Conservation (phyloP, 2,329 filamentous ascomycete species). For the Neofusicoccum sp. region DNA sequence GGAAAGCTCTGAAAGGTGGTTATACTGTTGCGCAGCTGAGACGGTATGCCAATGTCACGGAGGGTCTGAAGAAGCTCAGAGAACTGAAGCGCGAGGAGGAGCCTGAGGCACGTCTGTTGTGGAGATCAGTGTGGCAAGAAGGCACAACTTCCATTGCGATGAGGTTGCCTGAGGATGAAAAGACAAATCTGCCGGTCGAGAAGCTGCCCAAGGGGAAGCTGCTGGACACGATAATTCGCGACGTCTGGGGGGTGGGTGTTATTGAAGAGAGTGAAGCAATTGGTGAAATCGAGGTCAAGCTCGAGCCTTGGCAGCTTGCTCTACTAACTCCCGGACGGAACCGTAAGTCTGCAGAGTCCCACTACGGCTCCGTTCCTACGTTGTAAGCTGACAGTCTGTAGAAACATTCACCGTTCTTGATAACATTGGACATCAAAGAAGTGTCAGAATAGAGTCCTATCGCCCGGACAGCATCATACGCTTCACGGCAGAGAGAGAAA, state of each 20-base stretch:
- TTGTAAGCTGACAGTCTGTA: not conserved
- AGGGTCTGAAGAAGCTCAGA: not conserved
- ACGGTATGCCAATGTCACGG: slow-evolving; percentile 30
- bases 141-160: not conserved
- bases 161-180: slow-evolving; percentile 1
- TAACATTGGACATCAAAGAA: slow-evolving; percentile 31
- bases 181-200: not conserved
- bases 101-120: not conserved
- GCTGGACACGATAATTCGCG: slow-evolving; percentile 38
- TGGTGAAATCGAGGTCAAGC: slow-evolving; percentile 38
- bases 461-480: slow-evolving; percentile 32
- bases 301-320: slow-evolving; percentile 37
- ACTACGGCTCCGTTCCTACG: too few species aligned
- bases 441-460: slow-evolving; percentile 35
- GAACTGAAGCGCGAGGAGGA: not conserved
- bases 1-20: slow-evolving; percentile 28
- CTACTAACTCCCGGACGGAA: slow-evolving; percentile 29
- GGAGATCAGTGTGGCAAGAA: slow-evolving; percentile 5
- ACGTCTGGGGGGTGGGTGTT: slow-evolving; percentile 35
- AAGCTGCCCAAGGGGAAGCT: slow-evolving; percentile 32
- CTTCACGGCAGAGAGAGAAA: slow-evolving; percentile 41
- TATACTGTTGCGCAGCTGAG: slow-evolving; percentile 37
- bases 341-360: not conserved
- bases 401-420: slow-evolving; percentile 26
- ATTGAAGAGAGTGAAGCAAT: slow-evolving; percentile 40